Evolutionary conservation across 1,284 basidiomycete species (phyloP), one percentile per base, ranked within the genome.

Genomic region (Pterula multifida): DNA sequence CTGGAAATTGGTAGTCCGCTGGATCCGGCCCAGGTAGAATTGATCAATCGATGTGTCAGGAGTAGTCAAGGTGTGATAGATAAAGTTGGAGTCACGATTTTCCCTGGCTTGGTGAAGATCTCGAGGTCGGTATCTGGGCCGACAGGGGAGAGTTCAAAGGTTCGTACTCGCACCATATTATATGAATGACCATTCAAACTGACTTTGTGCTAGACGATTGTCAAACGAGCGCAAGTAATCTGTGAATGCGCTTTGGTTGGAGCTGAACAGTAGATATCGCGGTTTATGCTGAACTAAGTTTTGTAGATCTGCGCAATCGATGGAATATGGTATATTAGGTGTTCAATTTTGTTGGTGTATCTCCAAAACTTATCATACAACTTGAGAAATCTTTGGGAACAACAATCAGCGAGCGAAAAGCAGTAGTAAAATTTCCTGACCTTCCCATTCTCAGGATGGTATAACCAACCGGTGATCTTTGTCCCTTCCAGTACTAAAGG

Each of bases 41-140:
- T 90, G 46, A 78, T 88, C 42, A 86, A 85, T 61, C 69, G 86
- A 21, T 90, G 87, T 63, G 59, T 84, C 56, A 79, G 71, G 57
- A 84, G 77, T 56, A 87, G 90, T 62, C 65, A 71, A 19, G 81
- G 82, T 12, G 79, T 87, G 49, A 58, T 66, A 2, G 85, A 88
- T 58, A 68, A 74, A 3, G 85, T 90, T 1, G 87, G 88, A 3
- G 78, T 83, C 1, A 86, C 85, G 0, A 78, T 89, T 52, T 90
- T 90, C 61, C 86, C 87, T 3, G 88, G 87, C 0, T 68, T 90
- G 26, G 88, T 89, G 39, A 90, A 90, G 64, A 80, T 90, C 3
- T 75, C 66, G 1, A 52, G 60, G 9, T 56, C 63, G 11, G 60
- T 65, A 4, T 63, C 56, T 63, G 52, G 59, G 56, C 51, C 63